phyloP scores from a whole-genome alignment of 164 flowering plant species.

The Cinnamomum micranthum region DNA sequence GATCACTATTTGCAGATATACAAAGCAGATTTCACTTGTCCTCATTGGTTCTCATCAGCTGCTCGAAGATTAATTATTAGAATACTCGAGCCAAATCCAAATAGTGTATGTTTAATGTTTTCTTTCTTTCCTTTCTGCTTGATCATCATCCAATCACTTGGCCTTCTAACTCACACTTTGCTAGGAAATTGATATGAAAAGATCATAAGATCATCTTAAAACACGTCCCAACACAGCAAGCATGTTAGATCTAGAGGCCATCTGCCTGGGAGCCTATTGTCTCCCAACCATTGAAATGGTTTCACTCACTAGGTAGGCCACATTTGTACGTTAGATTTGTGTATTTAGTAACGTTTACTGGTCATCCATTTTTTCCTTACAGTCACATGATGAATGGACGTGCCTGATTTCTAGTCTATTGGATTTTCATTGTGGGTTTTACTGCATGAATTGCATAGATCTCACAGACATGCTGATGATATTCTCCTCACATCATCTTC shows the following conservation, averaged over 20 bases:
- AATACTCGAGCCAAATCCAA: conserved; percentile 18
- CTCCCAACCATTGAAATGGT: neutral
- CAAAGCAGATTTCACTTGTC: conserved; percentile 19
- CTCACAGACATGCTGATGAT: no score
- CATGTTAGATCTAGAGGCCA: no score
- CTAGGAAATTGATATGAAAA: no score
- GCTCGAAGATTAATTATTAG: conserved; percentile 10
- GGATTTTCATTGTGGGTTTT: neutral
- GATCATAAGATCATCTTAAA: no score
- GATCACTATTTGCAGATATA: conserved; percentile 8
- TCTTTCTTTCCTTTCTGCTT: neutral
- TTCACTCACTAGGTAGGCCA: neutral
- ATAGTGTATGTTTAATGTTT: conserved; percentile 2
- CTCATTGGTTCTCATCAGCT: conserved; percentile 15
- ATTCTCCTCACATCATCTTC: no score
- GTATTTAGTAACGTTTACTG: neutral
- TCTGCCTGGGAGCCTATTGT: no score
- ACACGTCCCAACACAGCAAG: no score
- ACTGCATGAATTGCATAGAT: neutral
- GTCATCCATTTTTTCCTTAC: no score
- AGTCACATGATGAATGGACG: neutral
- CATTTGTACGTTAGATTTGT: neutral
- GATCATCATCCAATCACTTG: neutral
- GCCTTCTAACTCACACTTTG: no score
- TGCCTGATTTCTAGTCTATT: neutral